Evolutionary conservation across 192 early-diverging fungal genomes (phyloP).

Genomic region (Coemansia sp.): DNA sequence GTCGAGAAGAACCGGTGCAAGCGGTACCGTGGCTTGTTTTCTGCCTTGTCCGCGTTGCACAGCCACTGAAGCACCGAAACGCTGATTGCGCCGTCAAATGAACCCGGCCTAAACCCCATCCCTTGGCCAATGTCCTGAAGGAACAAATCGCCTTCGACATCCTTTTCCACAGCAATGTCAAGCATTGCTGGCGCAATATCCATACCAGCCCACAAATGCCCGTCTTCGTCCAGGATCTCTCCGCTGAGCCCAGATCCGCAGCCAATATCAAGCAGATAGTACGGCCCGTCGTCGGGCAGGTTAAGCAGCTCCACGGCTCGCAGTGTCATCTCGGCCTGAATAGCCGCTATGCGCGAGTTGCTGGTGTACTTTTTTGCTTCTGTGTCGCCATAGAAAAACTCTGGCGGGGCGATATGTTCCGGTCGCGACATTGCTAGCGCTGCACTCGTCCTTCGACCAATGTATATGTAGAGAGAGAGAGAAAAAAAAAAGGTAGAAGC

Average conservation of each 20-base stretch:
- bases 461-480: too few relatives aligned
- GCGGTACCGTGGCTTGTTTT: constrained; percentile 80
- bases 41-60: constrained; percentile 94
- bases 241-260: constrained; percentile 96
- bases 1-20: constrained; percentile 90
- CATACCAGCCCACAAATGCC: constrained; percentile 96
- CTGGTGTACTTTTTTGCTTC: constrained; percentile 93
- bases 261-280: constrained; percentile 91
- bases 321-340: constrained; percentile 93
- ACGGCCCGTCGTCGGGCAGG: constrained; percentile 70
- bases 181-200: constrained; percentile 95
- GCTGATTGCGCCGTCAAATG: constrained; percentile 94
- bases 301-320: constrained; percentile 89
- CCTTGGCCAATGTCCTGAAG: constrained; percentile 96
- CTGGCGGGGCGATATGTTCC: constrained; percentile 94
- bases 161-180: constrained; percentile 87
- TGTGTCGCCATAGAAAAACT: constrained; percentile 93
- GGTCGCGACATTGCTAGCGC: constrained; percentile 77
- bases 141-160: constrained; percentile 93
- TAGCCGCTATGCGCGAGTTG: constrained; percentile 90
- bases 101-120: constrained; percentile 88
- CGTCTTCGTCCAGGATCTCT: constrained; percentile 91
- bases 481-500: too few relatives aligned
- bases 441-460: too few relatives aligned
- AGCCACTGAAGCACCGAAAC: constrained; percentile 98